These are phyloP conservation scores for Ustilago esculenta DNA, from an alignment of 1,284 basidiomycete genomes.

Conservation along the genomic window DNA sequence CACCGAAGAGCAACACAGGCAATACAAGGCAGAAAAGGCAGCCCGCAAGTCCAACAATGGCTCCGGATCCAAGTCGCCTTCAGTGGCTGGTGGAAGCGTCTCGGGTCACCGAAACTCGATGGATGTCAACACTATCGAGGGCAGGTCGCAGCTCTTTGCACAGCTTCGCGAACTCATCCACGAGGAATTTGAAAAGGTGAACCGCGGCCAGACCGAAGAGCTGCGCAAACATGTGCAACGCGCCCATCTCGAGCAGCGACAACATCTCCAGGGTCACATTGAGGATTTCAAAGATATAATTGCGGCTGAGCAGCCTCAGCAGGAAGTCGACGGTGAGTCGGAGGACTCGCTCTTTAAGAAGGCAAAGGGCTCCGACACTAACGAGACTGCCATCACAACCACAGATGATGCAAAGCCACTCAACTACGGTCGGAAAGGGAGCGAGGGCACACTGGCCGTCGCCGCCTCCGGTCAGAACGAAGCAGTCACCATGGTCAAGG, in stretches of 20 bases:
- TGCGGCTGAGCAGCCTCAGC: constrained; percentile 7
- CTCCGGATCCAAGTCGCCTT: constrained; percentile 23
- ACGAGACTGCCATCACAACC: constrained; percentile 12
- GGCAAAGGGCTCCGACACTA: constrained; percentile 2
- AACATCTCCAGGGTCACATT: constrained; percentile 23
- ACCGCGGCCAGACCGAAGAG: constrained; percentile 44
- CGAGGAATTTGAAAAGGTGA: constrained; percentile 46
- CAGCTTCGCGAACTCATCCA: constrained; percentile 48
- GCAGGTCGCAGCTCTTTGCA: constrained; percentile 29
- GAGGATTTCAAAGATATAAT: constrained; percentile 29
- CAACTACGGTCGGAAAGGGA: constrained; percentile 7
- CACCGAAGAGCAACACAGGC: constrained; percentile 36
- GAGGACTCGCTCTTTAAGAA: constrained; percentile 10
- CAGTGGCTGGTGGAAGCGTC: constrained; percentile 4
- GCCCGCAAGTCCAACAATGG: constrained; percentile 28
- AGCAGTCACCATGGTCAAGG: constrained; percentile 1
- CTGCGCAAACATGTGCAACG: constrained; percentile 37
- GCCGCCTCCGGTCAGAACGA: constrained; percentile 1
- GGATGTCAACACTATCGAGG: constrained; percentile 42
- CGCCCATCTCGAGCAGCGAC: constrained; percentile 15
- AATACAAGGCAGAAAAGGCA: constrained; percentile 39
- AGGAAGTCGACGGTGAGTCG: constrained; percentile 1
- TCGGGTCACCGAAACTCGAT: constrained; percentile 15
- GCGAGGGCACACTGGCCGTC: constrained; percentile 13
- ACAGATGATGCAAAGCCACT: constrained; percentile 9